These are phyloP conservation scores for Colletotrichum magnum DNA, from an alignment of 2,329 filamentous ascomycete species.

Conservation along the genomic window DNA sequence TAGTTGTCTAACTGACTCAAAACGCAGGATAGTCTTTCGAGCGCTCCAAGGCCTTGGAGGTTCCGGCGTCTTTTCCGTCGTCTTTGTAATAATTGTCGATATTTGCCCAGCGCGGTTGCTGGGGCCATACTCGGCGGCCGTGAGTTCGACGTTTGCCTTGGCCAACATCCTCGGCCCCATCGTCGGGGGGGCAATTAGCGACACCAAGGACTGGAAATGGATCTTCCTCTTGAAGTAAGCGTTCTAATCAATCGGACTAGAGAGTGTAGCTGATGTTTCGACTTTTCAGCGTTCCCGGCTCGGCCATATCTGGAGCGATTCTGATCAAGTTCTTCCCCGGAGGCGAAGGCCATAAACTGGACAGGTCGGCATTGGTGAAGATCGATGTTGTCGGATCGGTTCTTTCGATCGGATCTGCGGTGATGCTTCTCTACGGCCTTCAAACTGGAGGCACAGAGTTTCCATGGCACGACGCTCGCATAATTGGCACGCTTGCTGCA, in stretches of 20 bases:
- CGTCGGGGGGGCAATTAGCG: conserved; percentile 52
- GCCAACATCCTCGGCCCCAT: conserved; percentile 58
- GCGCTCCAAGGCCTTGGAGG: conserved; percentile 58
- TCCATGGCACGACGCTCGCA: background rate
- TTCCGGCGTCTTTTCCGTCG: conserved; percentile 20
- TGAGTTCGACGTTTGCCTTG: conserved; percentile 56
- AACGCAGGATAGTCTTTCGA: conserved; percentile 54
- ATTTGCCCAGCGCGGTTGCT: conserved; percentile 24
- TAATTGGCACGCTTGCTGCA: conserved; percentile 1
- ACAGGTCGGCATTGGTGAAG: background rate
- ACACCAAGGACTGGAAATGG: conserved; percentile 13
- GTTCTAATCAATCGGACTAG: background rate
- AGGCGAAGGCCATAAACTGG: background rate
- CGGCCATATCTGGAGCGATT: conserved; percentile 2
- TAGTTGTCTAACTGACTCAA: too few species aligned
- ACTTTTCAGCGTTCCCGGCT: conserved; percentile 4
- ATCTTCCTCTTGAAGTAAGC: conserved; percentile 15
- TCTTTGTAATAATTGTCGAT: conserved; percentile 4
- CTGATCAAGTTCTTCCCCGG: background rate
- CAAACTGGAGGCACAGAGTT: conserved; percentile 13
- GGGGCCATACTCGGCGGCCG: conserved; percentile 36
- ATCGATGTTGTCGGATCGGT: background rate
- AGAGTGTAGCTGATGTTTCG: background rate
- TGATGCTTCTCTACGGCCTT: conserved; percentile 12
- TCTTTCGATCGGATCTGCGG: background rate